Evolutionary conservation across 2,329 filamentous ascomycete species (phyloP).

Genomic region (Penicillium polonicum): DNA sequence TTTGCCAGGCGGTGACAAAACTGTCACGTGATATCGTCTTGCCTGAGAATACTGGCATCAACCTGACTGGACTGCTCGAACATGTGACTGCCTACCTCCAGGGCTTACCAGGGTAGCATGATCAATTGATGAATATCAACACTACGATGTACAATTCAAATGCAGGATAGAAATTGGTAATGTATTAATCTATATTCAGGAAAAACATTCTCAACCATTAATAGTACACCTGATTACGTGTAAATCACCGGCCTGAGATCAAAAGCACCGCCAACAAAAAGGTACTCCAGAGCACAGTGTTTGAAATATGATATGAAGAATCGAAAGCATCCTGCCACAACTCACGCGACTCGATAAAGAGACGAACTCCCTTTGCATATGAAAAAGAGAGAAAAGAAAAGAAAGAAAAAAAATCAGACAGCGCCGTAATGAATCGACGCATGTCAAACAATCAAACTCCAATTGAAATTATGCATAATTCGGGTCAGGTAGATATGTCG

Average conservation of each 20-base stretch:
- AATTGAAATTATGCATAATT: conserved; percentile 18
- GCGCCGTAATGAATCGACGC: neutral
- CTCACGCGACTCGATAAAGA: conserved; percentile 4
- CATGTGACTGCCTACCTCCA: neutral
- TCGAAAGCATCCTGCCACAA: conserved; percentile 12
- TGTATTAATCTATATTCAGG: conserved; percentile 28
- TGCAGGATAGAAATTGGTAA: neutral
- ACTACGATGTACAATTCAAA: neutral
- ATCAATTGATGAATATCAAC: neutral
- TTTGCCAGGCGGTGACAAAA: conserved; percentile 24
- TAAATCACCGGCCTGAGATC: conserved; percentile 22
- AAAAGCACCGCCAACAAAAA: conserved; percentile 19
- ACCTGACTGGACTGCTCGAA: too few species aligned
- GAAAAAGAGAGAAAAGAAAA: neutral
- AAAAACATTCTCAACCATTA: conserved; percentile 12
- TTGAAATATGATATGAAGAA: conserved; percentile 27
- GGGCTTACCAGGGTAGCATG: neutral
- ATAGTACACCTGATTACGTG: conserved; percentile 24
- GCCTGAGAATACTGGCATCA: neutral
- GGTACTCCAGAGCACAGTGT: conserved; percentile 28
- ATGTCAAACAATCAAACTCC: conserved; percentile 24
- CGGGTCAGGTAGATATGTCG: conserved; percentile 4
- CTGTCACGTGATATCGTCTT: neutral
- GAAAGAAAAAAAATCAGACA: neutral
- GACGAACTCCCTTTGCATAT: neutral